Base-by-base conservation (phyloP, 306 rosid species). In the Quercus ilex region DNA sequence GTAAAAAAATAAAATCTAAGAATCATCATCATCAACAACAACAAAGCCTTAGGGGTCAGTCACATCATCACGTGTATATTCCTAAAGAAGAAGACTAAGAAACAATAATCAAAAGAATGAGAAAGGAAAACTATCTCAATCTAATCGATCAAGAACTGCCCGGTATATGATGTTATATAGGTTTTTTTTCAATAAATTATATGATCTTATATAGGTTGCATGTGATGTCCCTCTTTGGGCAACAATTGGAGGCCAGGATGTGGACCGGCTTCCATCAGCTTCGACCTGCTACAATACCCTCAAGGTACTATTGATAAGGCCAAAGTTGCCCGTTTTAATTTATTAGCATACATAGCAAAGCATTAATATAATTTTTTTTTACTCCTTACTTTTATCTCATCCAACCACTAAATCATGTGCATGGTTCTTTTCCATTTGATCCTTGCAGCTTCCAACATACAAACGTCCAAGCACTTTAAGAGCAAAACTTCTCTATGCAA, bases 241-340 rank as follows among this genome's bases (percentile, higher is more conserved):
- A 21, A 81, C 98, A 73, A 80, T 95, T 70, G 97, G 94, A 69
- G 99, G 99, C 77, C 94, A 93, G 79, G 99, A 95, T 83, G 98
- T 93, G n/a, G 96, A 95, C 35, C 88, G 99, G 75, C 99, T 95
- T 82, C 99, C 99, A 65, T 93, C 99, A 74, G 99, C 98, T 80
- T 95, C 99, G 51, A 95, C 99, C 58, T 95, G 99, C 89, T 95
- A 95, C 79, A 95, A 95, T 85, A 91, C 98, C 69, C 94, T 95
- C 73, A 93, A 95, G 98, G 99, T 95, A 90, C 60, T 55, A 23
- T 17, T 77, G 53, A 49, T 3, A 28, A 55, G 73, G 70, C 71
- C 75, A 56, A 68, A 56, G 76, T 69, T 79, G 52, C 74, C 62
- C 26, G 30, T 60, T 76, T 60, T n/a, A n/a, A 33, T 35, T 19